Percentiles rank a stretch among this genome's conserved stretches.
Evolutionary conservation across 352 stramenopile genomes (phyloP).

Genomic region (Poterioochromonas sp.): DNA sequence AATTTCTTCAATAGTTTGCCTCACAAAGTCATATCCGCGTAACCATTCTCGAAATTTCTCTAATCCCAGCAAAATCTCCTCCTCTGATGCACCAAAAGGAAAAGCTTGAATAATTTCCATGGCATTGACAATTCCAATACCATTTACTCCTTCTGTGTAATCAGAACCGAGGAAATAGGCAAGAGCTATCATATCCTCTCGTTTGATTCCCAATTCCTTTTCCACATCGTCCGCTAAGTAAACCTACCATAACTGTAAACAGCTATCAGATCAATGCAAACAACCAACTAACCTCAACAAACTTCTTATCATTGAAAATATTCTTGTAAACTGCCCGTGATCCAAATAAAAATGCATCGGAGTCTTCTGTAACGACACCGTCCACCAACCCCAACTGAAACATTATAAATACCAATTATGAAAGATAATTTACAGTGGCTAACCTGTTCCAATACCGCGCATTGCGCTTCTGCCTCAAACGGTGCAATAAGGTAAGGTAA

Average conservation of each 20-base stretch:
- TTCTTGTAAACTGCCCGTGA: slow-evolving; percentile 92
- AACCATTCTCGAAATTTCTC: slow-evolving; percentile 66
- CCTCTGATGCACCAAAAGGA: slow-evolving; percentile 57
- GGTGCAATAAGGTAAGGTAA: slow-evolving; percentile 97
- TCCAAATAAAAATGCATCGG: slow-evolving; percentile 86
- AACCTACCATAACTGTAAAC: too few species aligned
- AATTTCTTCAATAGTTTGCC: slow-evolving; percentile 50
- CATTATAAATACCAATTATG: neutral
- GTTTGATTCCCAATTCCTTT: slow-evolving; percentile 41
- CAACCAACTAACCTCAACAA: slow-evolving; percentile 66
- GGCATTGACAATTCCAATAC: slow-evolving; percentile 80
- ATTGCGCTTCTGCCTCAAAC: slow-evolving; percentile 98
- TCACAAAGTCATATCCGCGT: slow-evolving; percentile 66
- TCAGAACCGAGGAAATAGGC: slow-evolving; percentile 84
- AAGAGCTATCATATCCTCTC: slow-evolving; percentile 56
- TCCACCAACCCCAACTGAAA: slow-evolving; percentile 77
- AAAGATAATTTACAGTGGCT: slow-evolving; percentile 57
- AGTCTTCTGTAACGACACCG: slow-evolving; percentile 97
- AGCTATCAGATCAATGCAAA: too few species aligned
- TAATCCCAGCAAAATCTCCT: slow-evolving; percentile 58
- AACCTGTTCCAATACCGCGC: slow-evolving; percentile 78
- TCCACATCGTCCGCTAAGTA: slow-evolving; percentile 75
- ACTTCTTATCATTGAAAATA: slow-evolving; percentile 98
- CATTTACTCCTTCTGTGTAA: slow-evolving; percentile 79
- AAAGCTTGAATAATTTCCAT: slow-evolving; percentile 72